Base-by-base conservation (phyloP, 768 basidiomycete genomes). In the Chalciporus pseudorubinellus region DNA sequence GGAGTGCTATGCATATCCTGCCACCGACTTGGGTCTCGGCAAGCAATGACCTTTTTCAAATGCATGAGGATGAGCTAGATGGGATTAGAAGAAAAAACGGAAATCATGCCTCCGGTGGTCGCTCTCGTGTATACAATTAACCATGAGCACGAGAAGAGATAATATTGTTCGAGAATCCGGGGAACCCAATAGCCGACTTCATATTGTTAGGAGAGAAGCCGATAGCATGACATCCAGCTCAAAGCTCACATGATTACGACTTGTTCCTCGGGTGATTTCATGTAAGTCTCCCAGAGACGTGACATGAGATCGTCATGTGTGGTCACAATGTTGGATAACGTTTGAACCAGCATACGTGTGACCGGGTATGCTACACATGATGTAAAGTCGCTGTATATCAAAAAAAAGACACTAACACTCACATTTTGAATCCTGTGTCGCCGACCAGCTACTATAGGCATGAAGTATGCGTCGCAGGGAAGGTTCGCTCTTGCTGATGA, bases 251-350 rank as follows among this genome's bases (percentile, higher is more conserved):
- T 78, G 50, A 95, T 70, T 10, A 95, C 74, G 42, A 82, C 79
- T 63, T 85, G 77, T 55, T 89, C 84, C 60, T 91, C 89, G 1
- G 86, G 79, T 4, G 88, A 74, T 47, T 74, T 76, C 64, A 91
- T 70, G 59, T 86, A 85, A 2, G 70, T 75, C 31, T 75, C 74
- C 89, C 87, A 92, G 28, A 87, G 68, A 19, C 64, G 74, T n/a
- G 73, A 64, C 54, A 79, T 74, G 40, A 86, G 75, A 8, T 54
- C 58, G 38, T 84, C 79, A 53, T 92, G 89, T 8, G 78, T 77
- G 2, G 94, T 92, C 28, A 95, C 78, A 20, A 92, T 74, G 66
- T 97, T 97, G 18, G 92, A 89, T 24, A 95, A 75, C 4, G 88
- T 72, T 66, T 97, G 92, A 2, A 85, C 75, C 24, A 90, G 71